phyloP scores from a whole-genome alignment of 2,329 filamentous ascomycete species.

The Talaromyces piceae region DNA sequence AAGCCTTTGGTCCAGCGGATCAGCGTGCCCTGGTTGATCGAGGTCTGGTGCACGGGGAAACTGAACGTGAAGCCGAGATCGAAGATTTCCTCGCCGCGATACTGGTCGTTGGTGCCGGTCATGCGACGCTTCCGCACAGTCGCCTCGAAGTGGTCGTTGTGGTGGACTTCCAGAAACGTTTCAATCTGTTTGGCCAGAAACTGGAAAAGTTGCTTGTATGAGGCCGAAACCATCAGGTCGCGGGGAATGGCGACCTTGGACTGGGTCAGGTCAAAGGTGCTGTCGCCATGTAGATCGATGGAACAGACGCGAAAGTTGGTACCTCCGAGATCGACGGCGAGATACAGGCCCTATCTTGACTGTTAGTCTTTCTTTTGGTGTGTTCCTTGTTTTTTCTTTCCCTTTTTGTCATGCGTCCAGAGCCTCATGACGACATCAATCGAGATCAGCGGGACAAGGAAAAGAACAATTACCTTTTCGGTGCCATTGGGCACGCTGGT shows the following conservation, averaged over 20 bases:
- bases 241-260: constrained; percentile 87
- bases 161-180: constrained; percentile 75
- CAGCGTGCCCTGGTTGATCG: constrained; percentile 89
- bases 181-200: constrained; percentile 94
- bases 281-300: constrained; percentile 85
- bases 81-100: constrained; percentile 70
- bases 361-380: too few relatives aligned
- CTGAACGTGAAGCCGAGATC: constrained; percentile 98
- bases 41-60: constrained; percentile 88
- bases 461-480: constrained; percentile 63
- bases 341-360: constrained; percentile 74
- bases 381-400: too few relatives aligned
- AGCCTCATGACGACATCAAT: too few relatives aligned
- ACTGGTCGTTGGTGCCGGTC: constrained; percentile 51
- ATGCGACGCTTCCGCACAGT: constrained; percentile 59
- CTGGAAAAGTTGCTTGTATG: constrained; percentile 75
- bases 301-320: constrained; percentile 99
- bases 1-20: constrained; percentile 99
- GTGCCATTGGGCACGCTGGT: constrained; percentile 94
- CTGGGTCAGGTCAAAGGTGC: constrained; percentile 87
- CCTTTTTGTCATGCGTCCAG: too few relatives aligned
- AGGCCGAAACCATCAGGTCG: constrained; percentile 83
- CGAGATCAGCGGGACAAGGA: background rate
- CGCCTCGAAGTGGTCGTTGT: constrained; percentile 75
- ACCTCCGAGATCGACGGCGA: constrained; percentile 94